A percentile compares a stretch with the other conserved stretches of the same genome.
These are phyloP conservation scores for Pseudogymnoascus sp. DNA, from an alignment of 2,329 filamentous ascomycete genomes.

Conservation along the genomic window DNA sequence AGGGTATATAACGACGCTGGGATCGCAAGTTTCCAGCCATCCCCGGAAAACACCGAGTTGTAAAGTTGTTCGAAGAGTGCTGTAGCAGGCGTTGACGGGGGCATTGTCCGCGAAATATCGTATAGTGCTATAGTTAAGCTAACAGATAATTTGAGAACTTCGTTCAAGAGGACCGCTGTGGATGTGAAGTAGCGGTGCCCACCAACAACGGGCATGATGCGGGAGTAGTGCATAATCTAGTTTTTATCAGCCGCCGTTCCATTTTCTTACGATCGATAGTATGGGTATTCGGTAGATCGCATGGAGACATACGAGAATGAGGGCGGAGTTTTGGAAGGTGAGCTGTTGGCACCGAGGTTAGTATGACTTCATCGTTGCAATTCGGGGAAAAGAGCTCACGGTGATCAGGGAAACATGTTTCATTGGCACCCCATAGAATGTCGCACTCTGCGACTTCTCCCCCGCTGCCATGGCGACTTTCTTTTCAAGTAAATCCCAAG, in stretches of 20 bases:
- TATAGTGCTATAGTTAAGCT: conserved; percentile 81
- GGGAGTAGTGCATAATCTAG: conserved; percentile 88
- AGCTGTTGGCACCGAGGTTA: conserved; percentile 43
- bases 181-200: conserved; percentile 88
- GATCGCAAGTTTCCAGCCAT: conserved; percentile 91
- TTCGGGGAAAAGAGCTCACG: conserved; percentile 33
- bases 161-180: conserved; percentile 88
- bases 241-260: background rate
- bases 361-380: conserved; percentile 21
- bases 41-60: conserved; percentile 73
- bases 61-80: conserved; percentile 74
- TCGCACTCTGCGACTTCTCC: conserved; percentile 19
- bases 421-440: conserved; percentile 49
- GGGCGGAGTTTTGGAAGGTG: conserved; percentile 69
- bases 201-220: conserved; percentile 77
- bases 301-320: conserved; percentile 53
- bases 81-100: conserved; percentile 70
- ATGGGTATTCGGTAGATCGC: conserved; percentile 3
- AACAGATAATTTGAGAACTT: conserved; percentile 81
- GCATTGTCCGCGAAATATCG: conserved; percentile 70
- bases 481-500: background rate
- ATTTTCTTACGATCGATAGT: conserved; percentile 6
- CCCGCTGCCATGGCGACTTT: conserved; percentile 15
- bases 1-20: conserved; percentile 83
- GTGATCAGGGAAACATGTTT: conserved; percentile 61